A percentile compares a stretch with the other conserved stretches of the same genome.
phyloP scores from a whole-genome alignment of 2,329 filamentous ascomycete genomes.

The Claviceps sp. region DNA sequence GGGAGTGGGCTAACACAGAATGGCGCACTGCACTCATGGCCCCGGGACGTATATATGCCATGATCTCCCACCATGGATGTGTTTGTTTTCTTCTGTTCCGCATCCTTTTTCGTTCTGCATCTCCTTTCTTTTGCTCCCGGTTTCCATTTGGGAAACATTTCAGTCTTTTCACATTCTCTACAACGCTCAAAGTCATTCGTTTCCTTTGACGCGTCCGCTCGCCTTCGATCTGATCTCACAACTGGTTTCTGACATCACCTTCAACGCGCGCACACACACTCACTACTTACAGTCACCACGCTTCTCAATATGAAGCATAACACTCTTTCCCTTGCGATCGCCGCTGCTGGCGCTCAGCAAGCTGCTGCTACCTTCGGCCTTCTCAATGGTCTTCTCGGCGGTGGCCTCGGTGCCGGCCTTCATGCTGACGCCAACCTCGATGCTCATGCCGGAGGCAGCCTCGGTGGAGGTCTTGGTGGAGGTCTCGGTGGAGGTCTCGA shows the following conservation, averaged over 20 bases:
- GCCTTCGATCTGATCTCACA: constrained; percentile 16
- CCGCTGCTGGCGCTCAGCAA: constrained; percentile 37
- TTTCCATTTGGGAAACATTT: constrained; percentile 11
- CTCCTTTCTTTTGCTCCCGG: constrained; percentile 8
- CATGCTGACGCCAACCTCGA: background rate
- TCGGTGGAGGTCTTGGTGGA: background rate
- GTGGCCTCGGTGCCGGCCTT: constrained; percentile 2
- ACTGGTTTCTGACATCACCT: constrained; percentile 7
- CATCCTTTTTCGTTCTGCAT: background rate
- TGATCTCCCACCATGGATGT: background rate
- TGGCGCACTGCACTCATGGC: background rate
- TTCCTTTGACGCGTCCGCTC: constrained; percentile 30
- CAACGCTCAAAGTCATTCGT: constrained; percentile 39
- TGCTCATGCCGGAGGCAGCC: background rate
- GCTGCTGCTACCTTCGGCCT: constrained; percentile 28
- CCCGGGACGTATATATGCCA: constrained; percentile 2
- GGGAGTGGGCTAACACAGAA: too few relatives aligned
- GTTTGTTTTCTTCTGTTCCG: background rate
- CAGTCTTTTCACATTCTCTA: background rate
- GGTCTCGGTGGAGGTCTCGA: background rate
- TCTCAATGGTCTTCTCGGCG: background rate
- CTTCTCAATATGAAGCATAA: constrained; percentile 35
- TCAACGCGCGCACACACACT: constrained; percentile 4
- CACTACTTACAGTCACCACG: constrained; percentile 4
- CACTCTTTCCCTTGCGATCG: constrained; percentile 31